Evolutionary conservation across 345 rosid species (phyloP), one percentile per base, ranked within the genome.

Genomic region (Geranium rotundifolium): DNA sequence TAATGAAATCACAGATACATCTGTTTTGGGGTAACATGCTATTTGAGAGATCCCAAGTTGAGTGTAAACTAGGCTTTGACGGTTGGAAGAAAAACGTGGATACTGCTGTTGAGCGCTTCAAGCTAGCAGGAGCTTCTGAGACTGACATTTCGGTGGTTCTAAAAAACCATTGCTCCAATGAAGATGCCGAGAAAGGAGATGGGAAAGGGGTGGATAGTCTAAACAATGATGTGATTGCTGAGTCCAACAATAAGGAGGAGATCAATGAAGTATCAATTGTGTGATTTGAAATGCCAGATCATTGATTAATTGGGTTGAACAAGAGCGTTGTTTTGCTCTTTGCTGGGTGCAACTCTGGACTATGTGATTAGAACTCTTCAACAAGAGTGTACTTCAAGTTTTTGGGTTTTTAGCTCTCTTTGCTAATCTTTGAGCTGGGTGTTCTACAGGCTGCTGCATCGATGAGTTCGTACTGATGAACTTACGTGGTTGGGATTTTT

Each of bases 11-110:
- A 15, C 99, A 93, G 79, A 93, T 93, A 70, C 99, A 93, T 77
- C 85, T 93, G 19, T 93, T 93, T 73, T 93, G 99, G 99, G 99
- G 99, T 6, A 93, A 93, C 71, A 81, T 93, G 95, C 79, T 90
- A 23, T 90, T 90, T 62, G 99, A 93, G 73, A 82, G 96, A 73
- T 93, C 99, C 17, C 99, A 90, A 75, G 92, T 90, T n/a, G 99
- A 88, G 76, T 82, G 92, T 87, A 93, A 90, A 73, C 67, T 93
- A 54, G 86, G 89, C 37, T 60, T 77, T 67, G 74, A 58, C 56
- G 87, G 91, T 62, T 93, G 97, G 97, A 80, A 88, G 70, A 76
- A 81, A 55, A 84, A 84, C 64, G 84, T 93, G 0, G 97, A 86
- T 61, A 72, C 85, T 19, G 95, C 99, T 1, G 87, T 85, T 56